Evolutionary conservation across 371 early-diverging fungal genomes (phyloP).

Genomic region (Rhizopus microsporus): DNA sequence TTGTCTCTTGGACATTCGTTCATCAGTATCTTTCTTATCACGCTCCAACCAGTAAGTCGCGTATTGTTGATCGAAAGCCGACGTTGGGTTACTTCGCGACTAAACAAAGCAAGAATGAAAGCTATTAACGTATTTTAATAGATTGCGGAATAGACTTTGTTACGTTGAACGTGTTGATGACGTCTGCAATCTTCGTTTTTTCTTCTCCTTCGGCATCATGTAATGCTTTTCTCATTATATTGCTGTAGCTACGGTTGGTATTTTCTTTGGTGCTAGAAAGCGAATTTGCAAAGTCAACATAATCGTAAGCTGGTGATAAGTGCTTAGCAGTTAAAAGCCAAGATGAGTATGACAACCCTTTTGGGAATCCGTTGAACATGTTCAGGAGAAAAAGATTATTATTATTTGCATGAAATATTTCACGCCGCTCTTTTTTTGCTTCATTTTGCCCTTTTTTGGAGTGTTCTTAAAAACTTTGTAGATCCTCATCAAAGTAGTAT

Average conservation of each 20-base stretch:
- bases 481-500: too few relatives aligned
- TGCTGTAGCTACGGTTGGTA: not conserved
- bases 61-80: not conserved
- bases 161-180: slow-evolving; percentile 3
- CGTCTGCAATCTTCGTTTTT: not conserved
- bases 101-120: slow-evolving; percentile 6
- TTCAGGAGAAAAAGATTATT: not conserved
- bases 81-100: slow-evolving; percentile 1
- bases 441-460: too few relatives aligned
- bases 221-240: not conserved
- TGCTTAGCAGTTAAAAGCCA: not conserved
- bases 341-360: not conserved
- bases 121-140: not conserved
- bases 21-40: slow-evolving; percentile 1
- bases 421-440: too few relatives aligned
- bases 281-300: slow-evolving; percentile 1
- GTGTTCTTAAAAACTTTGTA: too few relatives aligned
- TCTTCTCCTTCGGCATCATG: slow-evolving; percentile 3
- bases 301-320: slow-evolving; percentile 1
- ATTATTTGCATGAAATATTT: too few relatives aligned
- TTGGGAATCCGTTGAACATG: not conserved
- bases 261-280: not conserved
- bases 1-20: slow-evolving; percentile 6
- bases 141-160: not conserved
- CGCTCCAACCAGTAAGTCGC: not conserved